These are phyloP conservation scores for Eucalyptus camaldulensis DNA, from an alignment of 345 rosid species.

Conservation along the genomic window DNA sequence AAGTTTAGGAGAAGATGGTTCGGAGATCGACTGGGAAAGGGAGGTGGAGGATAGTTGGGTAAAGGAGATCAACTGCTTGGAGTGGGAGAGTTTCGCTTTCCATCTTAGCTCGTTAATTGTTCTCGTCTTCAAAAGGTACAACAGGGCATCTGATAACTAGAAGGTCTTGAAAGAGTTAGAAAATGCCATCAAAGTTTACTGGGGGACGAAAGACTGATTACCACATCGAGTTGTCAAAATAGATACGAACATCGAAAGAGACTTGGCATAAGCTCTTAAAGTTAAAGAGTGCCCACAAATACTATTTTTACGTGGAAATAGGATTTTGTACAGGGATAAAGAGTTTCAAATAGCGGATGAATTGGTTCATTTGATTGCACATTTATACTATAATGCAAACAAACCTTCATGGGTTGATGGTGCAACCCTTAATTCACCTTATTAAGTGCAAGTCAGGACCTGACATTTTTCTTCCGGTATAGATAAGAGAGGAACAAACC, in stretches of 20 bases:
- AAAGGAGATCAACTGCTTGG: no score
- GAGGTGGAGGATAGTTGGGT: no score
- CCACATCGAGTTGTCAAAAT: no score
- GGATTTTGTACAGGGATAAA: constrained; percentile 67
- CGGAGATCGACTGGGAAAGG: no score
- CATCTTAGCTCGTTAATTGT: no score
- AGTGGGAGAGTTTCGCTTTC: no score
- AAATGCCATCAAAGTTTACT: no score
- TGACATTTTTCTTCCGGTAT: background rate
- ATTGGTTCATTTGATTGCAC: constrained; percentile 84
- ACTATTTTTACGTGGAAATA: constrained; percentile 63
- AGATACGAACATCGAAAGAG: constrained; percentile 62
- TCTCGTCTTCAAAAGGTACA: no score
- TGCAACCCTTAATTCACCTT: background rate
- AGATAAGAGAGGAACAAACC: background rate
- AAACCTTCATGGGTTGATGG: constrained; percentile 60
- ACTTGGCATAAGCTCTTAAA: constrained; percentile 86
- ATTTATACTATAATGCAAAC: constrained; percentile 87
- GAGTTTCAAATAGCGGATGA: constrained; percentile 66
- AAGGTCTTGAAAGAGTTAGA: no score
- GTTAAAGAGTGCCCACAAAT: constrained; percentile 74
- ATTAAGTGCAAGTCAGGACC: background rate
- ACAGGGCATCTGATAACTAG: no score
- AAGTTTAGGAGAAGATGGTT: no score
- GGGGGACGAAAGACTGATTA: no score